Percentiles rank a stretch among this genome's conserved stretches.
Conservation (phyloP, 768 basidiomycete genomes). For the Galerina marginata region DNA sequence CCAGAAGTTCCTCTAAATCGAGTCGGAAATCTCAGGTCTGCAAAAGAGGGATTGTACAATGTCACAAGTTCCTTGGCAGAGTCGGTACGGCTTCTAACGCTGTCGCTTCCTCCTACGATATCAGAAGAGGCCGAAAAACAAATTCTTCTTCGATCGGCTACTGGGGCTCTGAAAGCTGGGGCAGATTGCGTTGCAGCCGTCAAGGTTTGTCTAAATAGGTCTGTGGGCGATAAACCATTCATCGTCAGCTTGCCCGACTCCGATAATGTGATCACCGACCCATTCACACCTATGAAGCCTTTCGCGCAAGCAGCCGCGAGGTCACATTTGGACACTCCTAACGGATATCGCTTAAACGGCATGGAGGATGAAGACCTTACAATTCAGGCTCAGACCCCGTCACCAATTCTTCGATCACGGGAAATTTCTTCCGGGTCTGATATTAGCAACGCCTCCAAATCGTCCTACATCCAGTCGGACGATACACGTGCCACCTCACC, state of each 20-base stretch:
- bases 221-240: slow-evolving; percentile 65
- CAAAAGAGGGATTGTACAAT: slow-evolving; percentile 83
- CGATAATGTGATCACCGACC: slow-evolving; percentile 47
- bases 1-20: slow-evolving; percentile 70
- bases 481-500: slow-evolving; percentile 57
- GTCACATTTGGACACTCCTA: slow-evolving; percentile 42
- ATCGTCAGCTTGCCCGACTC: slow-evolving; percentile 64
- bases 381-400: slow-evolving; percentile 52
- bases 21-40: slow-evolving; percentile 64
- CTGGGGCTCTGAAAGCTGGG: slow-evolving; percentile 84
- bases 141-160: slow-evolving; percentile 81
- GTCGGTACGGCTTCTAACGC: slow-evolving; percentile 79
- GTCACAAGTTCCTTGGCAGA: slow-evolving; percentile 88
- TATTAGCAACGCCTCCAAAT: slow-evolving; percentile 53
- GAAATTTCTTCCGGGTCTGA: slow-evolving; percentile 58
- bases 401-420: slow-evolving; percentile 34
- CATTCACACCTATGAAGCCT: slow-evolving; percentile 56
- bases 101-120: slow-evolving; percentile 48
- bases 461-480: slow-evolving; percentile 49
- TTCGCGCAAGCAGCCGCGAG: slow-evolving; percentile 41
- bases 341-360: slow-evolving; percentile 40
- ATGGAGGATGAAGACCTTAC: slow-evolving; percentile 66
- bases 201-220: slow-evolving; percentile 76
- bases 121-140: slow-evolving; percentile 87
- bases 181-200: slow-evolving; percentile 89